Base-by-base conservation (phyloP, 768 basidiomycete genomes). In the Russula foetens region DNA sequence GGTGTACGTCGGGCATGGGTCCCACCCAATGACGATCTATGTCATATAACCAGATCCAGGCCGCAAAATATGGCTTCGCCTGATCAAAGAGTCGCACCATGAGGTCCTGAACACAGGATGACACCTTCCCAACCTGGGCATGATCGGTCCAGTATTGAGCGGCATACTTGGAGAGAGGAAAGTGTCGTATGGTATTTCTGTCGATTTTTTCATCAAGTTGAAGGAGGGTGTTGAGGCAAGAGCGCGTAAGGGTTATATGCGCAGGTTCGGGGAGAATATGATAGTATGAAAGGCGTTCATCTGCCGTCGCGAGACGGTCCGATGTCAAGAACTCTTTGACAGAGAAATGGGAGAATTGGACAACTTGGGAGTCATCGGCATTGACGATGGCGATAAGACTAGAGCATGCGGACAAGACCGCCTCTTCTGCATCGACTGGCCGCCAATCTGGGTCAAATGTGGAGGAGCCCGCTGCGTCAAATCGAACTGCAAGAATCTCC, bases 241-340 rank as follows among this genome's bases (percentile, higher is more conserved):
- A 6, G 0, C 33, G 31, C 0, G 51, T 44, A 17, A 60, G 53
- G 14, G 44, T 11, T 0, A 24, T 11, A 39, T 60, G 53, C 0
- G 53, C 53, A 6, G 26, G 19, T 31, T 43, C 28, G 12, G 39
- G 53, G 4, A 14, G 45, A 33, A 55, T 44, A 9, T 55, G 47
- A 23, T 54, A 60, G 2, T 0, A 15, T 9, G 53, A 50, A 33
- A 60, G 21, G 4, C 19, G 29, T 7, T 48, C 29, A 0, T 39
- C 23, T 6, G 38, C 39, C 1, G 2, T 28, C 6, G 39, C 29
- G 4, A 60, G 46, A 19, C 39, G 59, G 9, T 48, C 31, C 2
- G 59, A 60, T 6, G 29, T 55, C 31, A 60, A 33, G 53, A 44
- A 60, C 24, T 60, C 59, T 17, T 55, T 49, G 19, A 50, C 53